phyloP scores from a whole-genome alignment of 331 rosid species.

The Pyrus hybrid region DNA sequence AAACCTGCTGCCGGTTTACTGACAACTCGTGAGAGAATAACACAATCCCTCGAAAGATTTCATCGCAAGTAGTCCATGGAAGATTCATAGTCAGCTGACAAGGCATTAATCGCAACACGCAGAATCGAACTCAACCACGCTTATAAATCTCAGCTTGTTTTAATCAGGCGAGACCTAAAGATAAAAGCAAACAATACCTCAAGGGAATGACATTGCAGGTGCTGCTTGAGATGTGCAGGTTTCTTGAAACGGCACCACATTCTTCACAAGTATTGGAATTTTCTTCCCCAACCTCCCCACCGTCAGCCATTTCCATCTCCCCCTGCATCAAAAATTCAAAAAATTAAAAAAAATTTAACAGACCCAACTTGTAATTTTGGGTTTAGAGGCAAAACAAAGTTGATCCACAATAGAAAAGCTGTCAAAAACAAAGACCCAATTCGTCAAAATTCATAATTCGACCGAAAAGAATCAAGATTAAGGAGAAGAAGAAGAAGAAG shows the following conservation, averaged over 20 bases:
- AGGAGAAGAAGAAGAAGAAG: too few relatives aligned
- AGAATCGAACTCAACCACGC: neutral
- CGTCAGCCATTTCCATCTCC: conserved; percentile 27
- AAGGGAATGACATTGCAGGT: conserved; percentile 70
- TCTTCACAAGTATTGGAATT: conserved; percentile 43
- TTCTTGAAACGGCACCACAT: conserved; percentile 60
- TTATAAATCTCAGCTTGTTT: too few relatives aligned
- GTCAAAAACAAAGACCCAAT: neutral
- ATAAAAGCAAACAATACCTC: conserved; percentile 38
- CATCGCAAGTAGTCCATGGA: neutral
- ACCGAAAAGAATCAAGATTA: neutral
- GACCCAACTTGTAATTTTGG: neutral
- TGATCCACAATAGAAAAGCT: neutral
- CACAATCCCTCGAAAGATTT: neutral
- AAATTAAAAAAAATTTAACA: neutral
- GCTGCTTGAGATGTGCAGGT: conserved; percentile 64
- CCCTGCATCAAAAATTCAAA: conserved; percentile 23
- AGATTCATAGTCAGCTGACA: neutral
- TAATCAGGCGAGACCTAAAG: neutral
- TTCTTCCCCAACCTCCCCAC: neutral
- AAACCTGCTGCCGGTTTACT: neutral
- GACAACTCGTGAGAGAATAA: neutral
- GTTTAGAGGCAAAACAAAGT: neutral
- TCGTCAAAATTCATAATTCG: neutral
- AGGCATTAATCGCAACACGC: neutral